These are phyloP conservation scores for Globisporangium mamillatum DNA, from an alignment of 352 stramenopile genomes.

Conservation along the genomic window DNA sequence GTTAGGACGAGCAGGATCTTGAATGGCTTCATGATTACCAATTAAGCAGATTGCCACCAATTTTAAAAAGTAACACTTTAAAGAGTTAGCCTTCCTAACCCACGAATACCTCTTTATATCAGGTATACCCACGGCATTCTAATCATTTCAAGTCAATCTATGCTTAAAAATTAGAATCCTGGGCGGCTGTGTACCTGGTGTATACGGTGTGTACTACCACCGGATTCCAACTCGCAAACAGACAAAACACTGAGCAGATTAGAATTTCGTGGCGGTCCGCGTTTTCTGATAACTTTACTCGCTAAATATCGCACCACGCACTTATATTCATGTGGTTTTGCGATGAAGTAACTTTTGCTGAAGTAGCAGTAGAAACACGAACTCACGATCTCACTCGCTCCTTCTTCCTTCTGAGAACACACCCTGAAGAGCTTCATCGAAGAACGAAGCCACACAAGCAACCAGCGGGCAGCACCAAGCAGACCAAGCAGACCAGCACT, in stretches of 20 bases:
- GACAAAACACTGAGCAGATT: not conserved
- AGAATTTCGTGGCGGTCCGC: not conserved
- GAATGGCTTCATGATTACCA: too few species aligned
- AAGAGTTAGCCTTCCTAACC: too few species aligned
- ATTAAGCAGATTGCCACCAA: too few species aligned
- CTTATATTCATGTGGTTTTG: not conserved
- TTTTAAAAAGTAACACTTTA: too few species aligned
- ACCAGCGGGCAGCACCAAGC: not conserved
- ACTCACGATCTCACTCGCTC: not conserved
- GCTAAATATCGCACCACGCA: not conserved
- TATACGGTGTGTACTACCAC: too few species aligned
- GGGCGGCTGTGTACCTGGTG: too few species aligned
- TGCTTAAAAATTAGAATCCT: not conserved
- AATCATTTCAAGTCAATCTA: not conserved
- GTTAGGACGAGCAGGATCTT: too few species aligned
- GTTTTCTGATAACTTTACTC: not conserved
- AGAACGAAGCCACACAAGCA: not conserved
- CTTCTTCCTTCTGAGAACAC: not conserved
- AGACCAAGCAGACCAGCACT: not conserved
- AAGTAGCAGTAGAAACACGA: not conserved
- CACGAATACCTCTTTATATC: not conserved
- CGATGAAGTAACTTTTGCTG: not conserved
- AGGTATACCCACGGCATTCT: not conserved
- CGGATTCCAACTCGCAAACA: too few species aligned
- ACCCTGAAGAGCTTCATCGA: not conserved